A percentile compares a stretch with the other conserved stretches of the same genome.
phyloP scores from a whole-genome alignment of 805 yeast genomes.

The Kregervanrija fluxuum region DNA sequence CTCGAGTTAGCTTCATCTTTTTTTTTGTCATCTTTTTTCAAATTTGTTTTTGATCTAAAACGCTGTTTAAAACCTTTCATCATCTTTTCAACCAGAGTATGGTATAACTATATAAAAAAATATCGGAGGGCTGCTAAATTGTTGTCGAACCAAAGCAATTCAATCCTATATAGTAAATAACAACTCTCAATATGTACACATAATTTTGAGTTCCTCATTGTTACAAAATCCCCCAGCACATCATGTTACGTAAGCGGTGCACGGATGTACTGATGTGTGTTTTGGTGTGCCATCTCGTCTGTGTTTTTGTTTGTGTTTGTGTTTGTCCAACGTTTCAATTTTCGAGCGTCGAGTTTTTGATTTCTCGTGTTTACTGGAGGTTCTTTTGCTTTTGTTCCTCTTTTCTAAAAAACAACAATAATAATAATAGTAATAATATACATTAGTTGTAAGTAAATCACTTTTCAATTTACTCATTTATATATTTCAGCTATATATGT shows the following conservation, averaged over 20 bases:
- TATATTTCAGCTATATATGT: too few species aligned
- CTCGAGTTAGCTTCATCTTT: slow-evolving; percentile 26
- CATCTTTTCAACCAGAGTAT: slow-evolving; percentile 36
- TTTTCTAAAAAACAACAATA: neutral
- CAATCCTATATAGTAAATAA: neutral
- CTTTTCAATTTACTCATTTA: too few species aligned
- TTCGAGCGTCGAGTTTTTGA: neutral
- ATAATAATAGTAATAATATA: too few species aligned
- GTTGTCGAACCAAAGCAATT: neutral
- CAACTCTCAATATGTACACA: neutral
- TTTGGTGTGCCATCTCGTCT: too few species aligned
- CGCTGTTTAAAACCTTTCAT: slow-evolving; percentile 70
- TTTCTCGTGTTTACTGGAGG: neutral
- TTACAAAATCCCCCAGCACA: too few species aligned
- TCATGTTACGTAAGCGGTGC: too few species aligned
- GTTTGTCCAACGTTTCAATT: neutral
- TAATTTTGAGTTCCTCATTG: too few species aligned
- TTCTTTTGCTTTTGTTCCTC: neutral
- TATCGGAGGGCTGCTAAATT: neutral
- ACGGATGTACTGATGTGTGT: too few species aligned
- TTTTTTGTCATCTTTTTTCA: slow-evolving; percentile 30
- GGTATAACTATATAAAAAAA: neutral
- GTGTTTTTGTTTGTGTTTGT: too few species aligned
- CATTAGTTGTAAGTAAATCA: too few species aligned
- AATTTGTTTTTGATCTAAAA: slow-evolving; percentile 30